Conservation (phyloP, 192 early-diverging fungal species). For the Geosiphon pyriformis region DNA sequence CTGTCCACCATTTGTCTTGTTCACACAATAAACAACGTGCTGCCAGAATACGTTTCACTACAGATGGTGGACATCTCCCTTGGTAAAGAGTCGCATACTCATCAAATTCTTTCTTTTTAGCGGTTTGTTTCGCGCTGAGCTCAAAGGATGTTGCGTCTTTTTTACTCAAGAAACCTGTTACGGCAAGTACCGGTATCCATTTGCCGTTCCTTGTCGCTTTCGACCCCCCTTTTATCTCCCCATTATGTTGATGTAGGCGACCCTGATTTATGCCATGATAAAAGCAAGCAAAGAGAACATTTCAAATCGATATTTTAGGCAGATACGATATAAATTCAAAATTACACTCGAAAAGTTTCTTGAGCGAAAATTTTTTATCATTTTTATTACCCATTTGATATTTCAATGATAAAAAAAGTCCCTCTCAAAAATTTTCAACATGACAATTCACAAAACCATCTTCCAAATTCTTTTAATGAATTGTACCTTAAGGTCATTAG, state of each 20-base stretch:
- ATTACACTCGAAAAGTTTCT: background rate
- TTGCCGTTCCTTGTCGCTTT: background rate
- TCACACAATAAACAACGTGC: conserved; percentile 20
- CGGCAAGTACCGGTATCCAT: conserved; percentile 14
- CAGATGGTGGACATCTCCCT: conserved; percentile 4
- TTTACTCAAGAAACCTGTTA: conserved; percentile 13
- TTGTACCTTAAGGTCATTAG: conserved; percentile 19
- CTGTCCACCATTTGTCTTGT: conserved; percentile 19
- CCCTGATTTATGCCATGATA: background rate
- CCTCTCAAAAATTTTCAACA: background rate
- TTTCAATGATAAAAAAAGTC: background rate
- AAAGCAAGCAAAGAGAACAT: background rate
- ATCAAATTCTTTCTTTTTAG: conserved; percentile 17
- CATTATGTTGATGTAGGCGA: conserved; percentile 12
- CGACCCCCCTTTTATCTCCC: background rate
- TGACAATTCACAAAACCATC: too few relatives aligned
- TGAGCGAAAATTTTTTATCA: background rate
- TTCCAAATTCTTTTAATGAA: too few relatives aligned
- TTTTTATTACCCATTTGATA: background rate
- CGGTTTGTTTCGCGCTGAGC: background rate
- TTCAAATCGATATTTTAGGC: background rate
- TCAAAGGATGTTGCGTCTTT: conserved; percentile 21
- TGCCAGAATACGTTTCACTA: conserved; percentile 18
- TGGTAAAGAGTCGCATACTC: conserved; percentile 18
- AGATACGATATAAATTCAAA: background rate